Base-by-base conservation (phyloP, 257 asterid species). In the Nicotiana tomentosiformis region DNA sequence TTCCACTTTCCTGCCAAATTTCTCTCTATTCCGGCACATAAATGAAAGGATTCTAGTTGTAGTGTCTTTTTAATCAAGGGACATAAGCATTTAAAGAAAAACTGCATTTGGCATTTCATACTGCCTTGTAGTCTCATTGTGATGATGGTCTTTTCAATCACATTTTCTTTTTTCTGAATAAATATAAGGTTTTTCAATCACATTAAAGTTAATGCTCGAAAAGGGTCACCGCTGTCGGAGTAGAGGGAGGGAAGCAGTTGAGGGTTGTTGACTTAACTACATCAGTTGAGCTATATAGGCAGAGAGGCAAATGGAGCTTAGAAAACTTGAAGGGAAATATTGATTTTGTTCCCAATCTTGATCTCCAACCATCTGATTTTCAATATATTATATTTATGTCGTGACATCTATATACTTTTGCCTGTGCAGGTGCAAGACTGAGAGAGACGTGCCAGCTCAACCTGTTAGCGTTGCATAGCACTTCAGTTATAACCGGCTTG, bases 391-490 rank as follows among this genome's bases (percentile, higher is more conserved):
- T 23, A 26, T 7, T 4, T 51, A 30, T 26, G 62, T 51, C 64
- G 14, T 74, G 80, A 74, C 64, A 49, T 74, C 39, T 20, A 12
- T 58, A 14, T 55, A 46, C 37, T 72, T 5, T 55, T 82, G 85
- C 37, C 43, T 69, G 81, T 85, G 7, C 87, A 87, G 88, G 88
- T 88, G 91, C 88, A 86, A 86, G 82, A 83, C 83, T 16, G 82
- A 80, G 69, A 88, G 89, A 58, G 88, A 86, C 29, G 81, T 66
- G 66, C 23, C 66, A 46, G 67, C 86, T 78, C 85, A 80, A 55
- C 79, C 89, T 10, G 88, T 84, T 43, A 61, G 82, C 37, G 86
- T 86, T 82, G 84, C 87, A 62, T 84, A 70, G 82, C 29, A 10
- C 32, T 53, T 29, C 0, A 18, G 37, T 70, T n/a, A 67, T 29